Base-by-base conservation (phyloP, 139 green algal species). In the Picochlorum sp. region DNA sequence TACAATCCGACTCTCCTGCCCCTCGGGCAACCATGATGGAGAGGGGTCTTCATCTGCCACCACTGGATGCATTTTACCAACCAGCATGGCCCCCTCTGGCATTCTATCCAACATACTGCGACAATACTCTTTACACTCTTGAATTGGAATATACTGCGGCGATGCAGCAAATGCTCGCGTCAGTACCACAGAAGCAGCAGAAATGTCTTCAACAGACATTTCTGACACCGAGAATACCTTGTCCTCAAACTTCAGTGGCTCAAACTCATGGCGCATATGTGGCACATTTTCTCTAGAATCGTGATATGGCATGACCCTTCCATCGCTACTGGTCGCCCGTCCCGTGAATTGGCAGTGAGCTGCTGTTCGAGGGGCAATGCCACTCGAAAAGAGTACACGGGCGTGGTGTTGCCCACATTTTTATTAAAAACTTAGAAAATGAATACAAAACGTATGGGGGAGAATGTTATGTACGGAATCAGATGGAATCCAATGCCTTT, bases 401-500 rank as follows among this genome's bases (percentile, higher is more conserved):
- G 4, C 34, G 34, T 0, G 23, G 50, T 26, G 50, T 14, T 58
- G 50, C 23, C 50, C 50, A 58, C 50, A 26, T 58, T 58, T 58
- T 26, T 26, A 49, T 58, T 26, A 1, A 58, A 58, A 58, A 62
- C 16, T 34, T 54, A 7, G 16, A 34, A 45, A 62, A 34, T 62
- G 16, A 26, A 54, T 54, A 54, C n/a, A 54, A 54, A 54, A 54
- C 3, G 47, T 54, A 30, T 67, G 18, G 11, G 9, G 14, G 24
- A 49, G 23, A 10, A 23, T 37, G 32, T n/a, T 38, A 11, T 59
- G 6, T 30, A 0, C 2, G 45, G 5, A 16, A 38, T 62, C 30
- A 94, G 26, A 97, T 86, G 9, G 73, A 49, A 26, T 83, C 86
- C 16, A 99, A 78, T 8, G 92, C 86, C 79, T 98, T n/a, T 71